Percentiles rank a stretch among this genome's conserved stretches.
These are phyloP conservation scores for Cercospora sojina DNA, from an alignment of 2,329 filamentous ascomycete genomes.

Conservation along the genomic window DNA sequence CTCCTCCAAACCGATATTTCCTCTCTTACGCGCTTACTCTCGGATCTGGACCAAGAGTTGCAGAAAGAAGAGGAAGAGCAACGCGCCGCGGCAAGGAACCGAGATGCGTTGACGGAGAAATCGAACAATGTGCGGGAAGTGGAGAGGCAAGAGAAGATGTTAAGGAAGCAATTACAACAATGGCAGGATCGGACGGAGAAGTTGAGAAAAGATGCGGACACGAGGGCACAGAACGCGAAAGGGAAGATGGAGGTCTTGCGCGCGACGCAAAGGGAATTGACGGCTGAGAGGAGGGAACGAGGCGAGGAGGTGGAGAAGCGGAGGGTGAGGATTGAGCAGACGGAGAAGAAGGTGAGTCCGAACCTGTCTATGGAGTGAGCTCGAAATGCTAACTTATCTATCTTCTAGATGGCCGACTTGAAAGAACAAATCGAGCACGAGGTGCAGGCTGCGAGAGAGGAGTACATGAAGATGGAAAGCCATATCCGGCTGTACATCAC, in stretches of 20 bases:
- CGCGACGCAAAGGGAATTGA: slow-evolving; percentile 73
- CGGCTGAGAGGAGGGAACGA: slow-evolving; percentile 82
- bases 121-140: slow-evolving; percentile 89
- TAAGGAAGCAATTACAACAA: slow-evolving; percentile 79
- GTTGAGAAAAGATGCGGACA: slow-evolving; percentile 73
- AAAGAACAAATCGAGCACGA: slow-evolving; percentile 98
- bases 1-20: slow-evolving; percentile 83
- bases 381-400: slow-evolving; percentile 26
- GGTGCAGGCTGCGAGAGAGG: slow-evolving; percentile 82
- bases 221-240: slow-evolving; percentile 78
- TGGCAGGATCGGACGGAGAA: slow-evolving; percentile 86
- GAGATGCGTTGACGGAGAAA: slow-evolving; percentile 82
- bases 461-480: slow-evolving; percentile 96
- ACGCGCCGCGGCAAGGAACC: slow-evolving; percentile 73
- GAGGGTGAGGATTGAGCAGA: slow-evolving; percentile 93
- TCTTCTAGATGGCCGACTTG: slow-evolving; percentile 81
- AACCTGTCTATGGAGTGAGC: neutral
- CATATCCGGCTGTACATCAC: slow-evolving; percentile 98
- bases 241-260: slow-evolving; percentile 88
- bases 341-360: slow-evolving; percentile 84
- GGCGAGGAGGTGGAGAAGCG: slow-evolving; percentile 88
- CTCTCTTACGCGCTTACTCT: slow-evolving; percentile 82
- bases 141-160: slow-evolving; percentile 78
- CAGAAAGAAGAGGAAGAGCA: slow-evolving; percentile 90
- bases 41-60: slow-evolving; percentile 81